Base-by-base conservation (phyloP, 257 asterid genomes). In the Solanum boliviense region DNA sequence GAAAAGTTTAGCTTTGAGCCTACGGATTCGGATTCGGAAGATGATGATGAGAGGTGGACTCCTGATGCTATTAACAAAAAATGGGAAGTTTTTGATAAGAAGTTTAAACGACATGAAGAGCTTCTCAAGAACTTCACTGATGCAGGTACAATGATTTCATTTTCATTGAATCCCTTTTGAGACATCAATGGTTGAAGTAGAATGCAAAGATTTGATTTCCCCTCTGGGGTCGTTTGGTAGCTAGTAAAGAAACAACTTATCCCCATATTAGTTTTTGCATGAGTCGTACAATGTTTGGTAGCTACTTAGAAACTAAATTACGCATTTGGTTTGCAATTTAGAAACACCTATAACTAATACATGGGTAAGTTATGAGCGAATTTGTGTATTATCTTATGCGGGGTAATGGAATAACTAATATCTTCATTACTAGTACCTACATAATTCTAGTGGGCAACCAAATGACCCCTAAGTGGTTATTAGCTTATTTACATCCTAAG, bases 1-100 rank as follows among this genome's bases (percentile, higher is more conserved):
- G 91, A 88, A 25, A 92, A 88, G 4, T 74, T 88, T 20, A 34
- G 82, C 13, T 48, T 78, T 91, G 98, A 94, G 92, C 82, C 84
- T 15, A 94, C 93, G 20, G 98, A 96, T 83, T 95, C 98, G 4
- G 99, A 95, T 39, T 89, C 95, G 0, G 99, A 96, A 16, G 95
- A 91, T 25, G 93, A 90, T 8, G 98, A 94, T 11, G 95, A 91
- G 72, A 86, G 92, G 62, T 88, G 74, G 86, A 86, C 94, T n/a
- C 29, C 76, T 60, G 95, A 94, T 2, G 92, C 90, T n/a, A 27
- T 76, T 83, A 79, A 89, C 36, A 92, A 90, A 88, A 91, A 73
- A 84, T 9, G 73, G 34, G 93, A 92, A 20, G 88, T 58, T 86
- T 94, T 93, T 65, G 93, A 95, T 58, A 94, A 91, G 93, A 94